Evolutionary conservation across 192 early-diverging fungal genomes (phyloP).

Genomic region (Backusella australiensis): DNA sequence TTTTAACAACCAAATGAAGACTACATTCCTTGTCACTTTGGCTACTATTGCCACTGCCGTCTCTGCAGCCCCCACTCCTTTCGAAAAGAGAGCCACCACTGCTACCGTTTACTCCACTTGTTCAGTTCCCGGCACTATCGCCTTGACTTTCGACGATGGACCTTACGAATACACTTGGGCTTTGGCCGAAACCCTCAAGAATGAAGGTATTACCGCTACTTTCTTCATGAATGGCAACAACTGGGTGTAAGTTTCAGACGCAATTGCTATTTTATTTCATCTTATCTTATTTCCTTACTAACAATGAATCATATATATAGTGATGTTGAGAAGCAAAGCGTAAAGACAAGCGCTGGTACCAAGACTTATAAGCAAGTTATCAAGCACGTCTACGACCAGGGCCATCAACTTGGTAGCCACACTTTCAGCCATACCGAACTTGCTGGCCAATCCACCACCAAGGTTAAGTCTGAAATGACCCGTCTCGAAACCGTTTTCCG

Average conservation of each 20-base stretch:
- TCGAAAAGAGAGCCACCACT: constrained; percentile 12
- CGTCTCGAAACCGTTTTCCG: constrained; percentile 12
- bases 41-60: constrained; percentile 14
- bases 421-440: constrained; percentile 24
- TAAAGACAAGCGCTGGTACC: neutral
- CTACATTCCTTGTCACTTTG: constrained; percentile 8
- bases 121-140: constrained; percentile 36
- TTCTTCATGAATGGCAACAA: constrained; percentile 73
- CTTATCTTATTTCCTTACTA: neutral
- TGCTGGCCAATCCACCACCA: neutral
- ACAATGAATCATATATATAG: neutral
- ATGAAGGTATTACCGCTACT: constrained; percentile 42
- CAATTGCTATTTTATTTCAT: neutral
- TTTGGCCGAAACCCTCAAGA: constrained; percentile 19
- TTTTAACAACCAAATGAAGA: neutral
- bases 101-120: neutral
- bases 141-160: constrained; percentile 64
- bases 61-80: constrained; percentile 4
- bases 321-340: constrained; percentile 18
- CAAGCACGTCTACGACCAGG: constrained; percentile 14
- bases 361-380: constrained; percentile 23
- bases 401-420: constrained; percentile 35
- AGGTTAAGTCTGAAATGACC: constrained; percentile 20
- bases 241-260: constrained; percentile 34
- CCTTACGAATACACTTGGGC: constrained; percentile 29